A percentile compares a stretch with the other conserved stretches of the same genome.
phyloP scores from a whole-genome alignment of 352 stramenopile species.

The Saprolegnia diclina region DNA sequence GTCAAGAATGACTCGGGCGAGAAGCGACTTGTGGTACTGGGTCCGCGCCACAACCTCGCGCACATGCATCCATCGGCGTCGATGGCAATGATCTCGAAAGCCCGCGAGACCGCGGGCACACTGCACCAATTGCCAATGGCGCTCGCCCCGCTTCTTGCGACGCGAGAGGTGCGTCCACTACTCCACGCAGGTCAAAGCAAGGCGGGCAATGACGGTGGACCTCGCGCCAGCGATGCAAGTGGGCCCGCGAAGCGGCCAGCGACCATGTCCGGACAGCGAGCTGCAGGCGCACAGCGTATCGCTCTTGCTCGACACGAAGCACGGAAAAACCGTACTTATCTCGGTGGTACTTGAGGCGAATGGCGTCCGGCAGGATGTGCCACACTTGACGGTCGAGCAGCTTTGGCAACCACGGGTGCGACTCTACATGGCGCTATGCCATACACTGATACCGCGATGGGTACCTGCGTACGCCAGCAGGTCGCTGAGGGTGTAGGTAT shows the following conservation, averaged over 20 bases:
- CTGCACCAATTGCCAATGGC: background rate
- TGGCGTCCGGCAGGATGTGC: background rate
- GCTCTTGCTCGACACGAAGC: conserved; percentile 18
- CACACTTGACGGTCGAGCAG: background rate
- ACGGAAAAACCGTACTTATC: background rate
- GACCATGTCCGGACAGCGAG: conserved; percentile 9
- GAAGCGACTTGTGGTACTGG: background rate
- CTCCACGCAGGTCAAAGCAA: background rate
- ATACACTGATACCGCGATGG: background rate
- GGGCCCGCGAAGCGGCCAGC: background rate
- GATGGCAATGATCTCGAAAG: background rate
- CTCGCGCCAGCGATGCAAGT: background rate
- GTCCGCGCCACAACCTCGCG: background rate
- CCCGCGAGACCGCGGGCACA: background rate
- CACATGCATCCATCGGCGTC: conserved; percentile 7
- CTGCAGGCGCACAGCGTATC: background rate
- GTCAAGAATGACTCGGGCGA: background rate
- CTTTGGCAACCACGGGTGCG: conserved; percentile 1
- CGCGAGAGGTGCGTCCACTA: background rate
- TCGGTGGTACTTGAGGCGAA: background rate
- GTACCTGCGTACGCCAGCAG: background rate
- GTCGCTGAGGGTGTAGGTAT: background rate
- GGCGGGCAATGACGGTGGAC: background rate
- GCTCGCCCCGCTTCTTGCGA: background rate
- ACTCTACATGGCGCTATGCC: background rate